Base-by-base conservation (phyloP, 805 yeast species). In the Candida corydali region DNA sequence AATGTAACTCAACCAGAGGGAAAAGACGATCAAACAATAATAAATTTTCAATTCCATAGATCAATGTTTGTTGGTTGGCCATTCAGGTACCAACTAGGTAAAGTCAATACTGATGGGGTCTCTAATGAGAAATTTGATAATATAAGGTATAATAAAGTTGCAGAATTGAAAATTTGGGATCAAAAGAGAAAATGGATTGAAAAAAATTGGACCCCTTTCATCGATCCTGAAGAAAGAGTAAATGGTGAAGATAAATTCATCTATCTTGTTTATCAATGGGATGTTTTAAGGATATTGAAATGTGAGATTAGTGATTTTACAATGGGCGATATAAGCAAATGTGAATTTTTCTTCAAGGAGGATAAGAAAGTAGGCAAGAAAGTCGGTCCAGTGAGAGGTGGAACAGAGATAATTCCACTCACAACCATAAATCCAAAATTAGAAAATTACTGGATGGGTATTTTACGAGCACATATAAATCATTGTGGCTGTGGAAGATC, bases 141-240 rank as follows among this genome's bases (percentile, higher is more conserved):
- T 8, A 38, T 31, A 5, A 16, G 43, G 3, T 60, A 54, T 37
- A 50, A 31, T 17, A 54, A 44, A 37, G 49, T 47, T 2, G 29
- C 39, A 8, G 61, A 55, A 34, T 42, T 59, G 16, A 36, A 48
- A 28, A 41, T 51, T 22, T 29, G 29, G 10, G 45, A 12, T 18
- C 30, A 14, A 10, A 16, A 34, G 18, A 8, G 37, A 9, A 34
- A 25, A 26, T 9, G 17, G 32, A 18, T 31, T 5, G 41, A 61
- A 38, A 66, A 66, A 41, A 66, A 66, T 44, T 66, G 72, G 72
- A 59, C 69, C 8, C 72, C 72, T 0, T 44, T 66, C 40, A 37
- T 63, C 5, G 59, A 59, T 37, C 43, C 42, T 24, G 23, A 23
- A 2, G 55, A 51, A 20, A 47, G 63, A 32, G 32, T 39, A 5